phyloP scores from a whole-genome alignment of 2,329 filamentous ascomycete species.

The Delphinella strobiligena region DNA sequence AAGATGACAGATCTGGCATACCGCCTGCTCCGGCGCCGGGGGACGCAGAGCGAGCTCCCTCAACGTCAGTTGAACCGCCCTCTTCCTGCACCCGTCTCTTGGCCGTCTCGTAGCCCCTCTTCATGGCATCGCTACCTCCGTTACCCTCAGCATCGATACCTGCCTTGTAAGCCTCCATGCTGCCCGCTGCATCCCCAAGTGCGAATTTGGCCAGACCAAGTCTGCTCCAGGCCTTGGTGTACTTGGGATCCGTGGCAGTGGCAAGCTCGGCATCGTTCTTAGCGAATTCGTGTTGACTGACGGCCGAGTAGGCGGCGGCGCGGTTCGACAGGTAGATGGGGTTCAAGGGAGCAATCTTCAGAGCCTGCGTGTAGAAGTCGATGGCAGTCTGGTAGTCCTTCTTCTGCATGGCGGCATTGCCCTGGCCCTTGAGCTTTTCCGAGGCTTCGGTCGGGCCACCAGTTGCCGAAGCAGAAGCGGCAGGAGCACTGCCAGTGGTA shows the following conservation, averaged over 20 bases:
- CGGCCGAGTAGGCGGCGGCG: slow-evolving; percentile 81
- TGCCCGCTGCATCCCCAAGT: slow-evolving; percentile 76
- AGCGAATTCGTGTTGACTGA: slow-evolving; percentile 72
- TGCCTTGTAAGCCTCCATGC: slow-evolving; percentile 87
- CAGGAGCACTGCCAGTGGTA: slow-evolving; percentile 30
- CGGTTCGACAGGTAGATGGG: slow-evolving; percentile 97
- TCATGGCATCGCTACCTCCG: slow-evolving; percentile 93
- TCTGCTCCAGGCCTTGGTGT: slow-evolving; percentile 95
- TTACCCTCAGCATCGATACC: slow-evolving; percentile 91
- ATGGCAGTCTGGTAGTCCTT: slow-evolving; percentile 82
- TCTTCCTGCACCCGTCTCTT: slow-evolving; percentile 78
- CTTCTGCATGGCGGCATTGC: slow-evolving; percentile 88
- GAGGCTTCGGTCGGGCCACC: slow-evolving; percentile 56
- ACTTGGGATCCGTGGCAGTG: slow-evolving; percentile 74
- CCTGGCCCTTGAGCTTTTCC: slow-evolving; percentile 76
- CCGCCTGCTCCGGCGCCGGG: slow-evolving; percentile 22
- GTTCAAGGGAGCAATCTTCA: slow-evolving; percentile 70
- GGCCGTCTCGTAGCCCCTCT: slow-evolving; percentile 90
- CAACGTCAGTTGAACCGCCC: slow-evolving; percentile 32
- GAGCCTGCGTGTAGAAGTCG: slow-evolving; percentile 75
- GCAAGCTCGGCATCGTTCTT: slow-evolving; percentile 83
- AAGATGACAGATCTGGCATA: slow-evolving; percentile 27
- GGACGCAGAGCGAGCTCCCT: slow-evolving; percentile 18
- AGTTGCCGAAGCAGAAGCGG: slow-evolving; percentile 29
- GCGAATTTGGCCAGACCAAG: slow-evolving; percentile 86